Conservation (phyloP, 805 yeast genomes). For the Kodamaea restingae region DNA sequence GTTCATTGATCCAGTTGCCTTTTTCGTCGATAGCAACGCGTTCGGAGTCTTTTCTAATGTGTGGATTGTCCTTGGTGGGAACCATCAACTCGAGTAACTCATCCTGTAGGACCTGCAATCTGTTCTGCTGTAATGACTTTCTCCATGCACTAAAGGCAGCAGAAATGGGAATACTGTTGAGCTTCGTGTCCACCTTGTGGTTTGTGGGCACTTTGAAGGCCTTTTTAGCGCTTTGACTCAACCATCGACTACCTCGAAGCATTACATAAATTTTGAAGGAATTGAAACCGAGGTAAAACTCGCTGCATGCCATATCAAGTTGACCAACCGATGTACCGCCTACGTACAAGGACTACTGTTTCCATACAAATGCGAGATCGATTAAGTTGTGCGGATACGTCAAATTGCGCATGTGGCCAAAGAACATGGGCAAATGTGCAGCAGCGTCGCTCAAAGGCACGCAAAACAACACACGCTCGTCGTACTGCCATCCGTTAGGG, state of each 20-base stretch:
- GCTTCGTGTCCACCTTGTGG: conserved; percentile 3
- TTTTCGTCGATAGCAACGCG: conserved; percentile 21
- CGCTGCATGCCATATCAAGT: too few species aligned
- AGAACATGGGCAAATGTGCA: conserved; percentile 84
- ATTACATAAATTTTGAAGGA: not conserved
- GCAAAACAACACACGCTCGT: conserved; percentile 76
- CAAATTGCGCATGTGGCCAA: conserved; percentile 71
- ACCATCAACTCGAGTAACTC: conserved; percentile 34
- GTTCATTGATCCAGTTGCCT: conserved; percentile 32
- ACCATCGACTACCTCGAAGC: not conserved
- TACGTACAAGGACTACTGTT: too few species aligned
- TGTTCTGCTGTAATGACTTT: conserved; percentile 18
- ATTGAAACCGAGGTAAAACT: too few species aligned
- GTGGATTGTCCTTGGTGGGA: conserved; percentile 19
- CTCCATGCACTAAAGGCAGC: conserved; percentile 16
- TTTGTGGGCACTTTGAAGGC: conserved; percentile 3
- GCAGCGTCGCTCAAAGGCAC: conserved; percentile 94
- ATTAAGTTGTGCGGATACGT: conserved; percentile 85
- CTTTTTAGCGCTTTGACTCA: not conserved
- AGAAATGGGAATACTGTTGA: conserved; percentile 1
- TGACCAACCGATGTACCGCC: too few species aligned
- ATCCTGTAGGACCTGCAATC: conserved; percentile 31
- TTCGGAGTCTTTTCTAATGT: conserved; percentile 17
- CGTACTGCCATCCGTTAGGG: conserved; percentile 72
- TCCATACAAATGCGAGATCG: conserved; percentile 77